Base-by-base conservation (phyloP, 768 basidiomycete genomes). In the Zangia roseola region DNA sequence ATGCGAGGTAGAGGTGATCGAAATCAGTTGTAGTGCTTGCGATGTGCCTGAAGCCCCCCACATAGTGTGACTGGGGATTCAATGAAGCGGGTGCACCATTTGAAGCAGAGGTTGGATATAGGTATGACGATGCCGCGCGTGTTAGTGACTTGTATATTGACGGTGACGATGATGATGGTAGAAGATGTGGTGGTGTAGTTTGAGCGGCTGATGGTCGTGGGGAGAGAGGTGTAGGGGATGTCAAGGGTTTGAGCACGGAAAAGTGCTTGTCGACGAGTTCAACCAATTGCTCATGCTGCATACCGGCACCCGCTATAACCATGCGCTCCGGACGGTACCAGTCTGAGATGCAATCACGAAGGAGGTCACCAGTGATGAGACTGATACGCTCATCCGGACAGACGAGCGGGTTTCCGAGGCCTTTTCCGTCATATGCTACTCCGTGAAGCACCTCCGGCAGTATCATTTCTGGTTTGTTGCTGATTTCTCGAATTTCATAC, bases 261-360 rank as follows among this genome's bases (percentile, higher is more conserved):
- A 98, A 97, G 62, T 88, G 79, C 66, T 87, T 84, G 67, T 94
- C 83, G 0, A 82, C 80, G 42, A 97, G 74, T 54, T 92, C 87
- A 20, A 97, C 91, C 17, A 99, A 78, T 53, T 92, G 78, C 55
- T 90, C 83, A 62, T 98, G 97, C 10, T 76, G 80, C 81, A 99
- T 87, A 10, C 97, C 97, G 0, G 91, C 88, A 10, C 92, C 94
- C 6, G 95, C 93, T 47, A 98, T 78, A 34, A 98, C 94, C 82
- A 99, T 97, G 45, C 91, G 75, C 62, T 97, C 95, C 0, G 97
- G 95, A 42, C 82, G 74, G 67, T 92, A 97, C 94, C 93, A 97
- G 34, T 84, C 80, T 46, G 72, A 71, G 74, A 88, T 83, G 52
- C 76, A 87, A 6, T 75, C 70, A 41, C 79, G 75, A 49, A 98